These are phyloP conservation scores for Globisporangium iwayamae DNA, from an alignment of 352 stramenopile genomes.

Conservation along the genomic window DNA sequence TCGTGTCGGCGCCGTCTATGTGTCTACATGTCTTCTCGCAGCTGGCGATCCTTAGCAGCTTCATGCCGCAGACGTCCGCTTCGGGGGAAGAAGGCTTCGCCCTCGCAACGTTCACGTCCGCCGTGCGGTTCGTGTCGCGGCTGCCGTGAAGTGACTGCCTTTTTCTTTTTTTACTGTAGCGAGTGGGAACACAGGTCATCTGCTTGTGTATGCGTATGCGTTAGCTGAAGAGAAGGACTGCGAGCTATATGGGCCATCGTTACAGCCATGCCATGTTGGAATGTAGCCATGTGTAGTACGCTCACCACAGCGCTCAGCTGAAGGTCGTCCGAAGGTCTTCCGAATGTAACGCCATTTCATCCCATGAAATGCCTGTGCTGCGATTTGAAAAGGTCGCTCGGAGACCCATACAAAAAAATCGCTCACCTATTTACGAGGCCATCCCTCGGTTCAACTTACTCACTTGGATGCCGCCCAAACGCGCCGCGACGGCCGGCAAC, in stretches of 20 bases:
- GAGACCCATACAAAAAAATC: no score
- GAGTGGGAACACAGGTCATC: neutral
- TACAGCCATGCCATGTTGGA: neutral
- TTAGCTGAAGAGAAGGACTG: neutral
- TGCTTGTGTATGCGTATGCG: neutral
- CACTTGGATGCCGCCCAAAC: neutral
- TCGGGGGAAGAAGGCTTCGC: slow-evolving; percentile 48
- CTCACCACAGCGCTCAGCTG: neutral
- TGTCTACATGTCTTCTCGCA: slow-evolving; percentile 55
- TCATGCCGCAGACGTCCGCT: slow-evolving; percentile 26
- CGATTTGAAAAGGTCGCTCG: neutral
- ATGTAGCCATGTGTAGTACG: neutral
- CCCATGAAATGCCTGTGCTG: neutral
- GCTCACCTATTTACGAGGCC: neutral
- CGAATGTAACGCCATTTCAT: neutral
- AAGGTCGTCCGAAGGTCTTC: slow-evolving; percentile 3
- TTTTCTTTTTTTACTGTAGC: no score
- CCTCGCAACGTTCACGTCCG: slow-evolving; percentile 41
- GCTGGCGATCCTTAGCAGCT: slow-evolving; percentile 55
- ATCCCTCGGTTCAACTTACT: neutral
- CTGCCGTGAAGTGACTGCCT: slow-evolving; percentile 16
- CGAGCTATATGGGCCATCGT: neutral
- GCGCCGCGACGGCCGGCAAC: neutral
- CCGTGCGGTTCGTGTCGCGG: slow-evolving; percentile 38
- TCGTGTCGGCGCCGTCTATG: slow-evolving; percentile 39